Evolutionary conservation across 805 yeast genomes (phyloP).

Genomic region (Helenozyma baotianmanensis): DNA sequence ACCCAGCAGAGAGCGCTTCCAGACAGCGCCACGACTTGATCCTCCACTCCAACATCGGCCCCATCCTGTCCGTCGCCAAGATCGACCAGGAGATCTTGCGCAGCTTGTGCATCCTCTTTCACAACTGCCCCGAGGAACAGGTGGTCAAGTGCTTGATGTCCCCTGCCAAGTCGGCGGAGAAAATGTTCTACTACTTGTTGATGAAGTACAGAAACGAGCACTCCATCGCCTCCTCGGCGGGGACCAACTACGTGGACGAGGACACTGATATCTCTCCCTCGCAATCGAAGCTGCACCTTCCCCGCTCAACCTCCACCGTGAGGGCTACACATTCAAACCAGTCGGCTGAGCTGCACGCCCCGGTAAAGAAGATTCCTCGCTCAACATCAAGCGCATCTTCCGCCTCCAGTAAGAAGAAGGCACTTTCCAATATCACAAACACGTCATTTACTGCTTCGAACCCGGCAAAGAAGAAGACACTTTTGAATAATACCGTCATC

Average conservation of each 20-base stretch:
- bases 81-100: conserved; percentile 72
- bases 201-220: conserved; percentile 65
- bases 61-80: conserved; percentile 39
- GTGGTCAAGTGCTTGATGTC: conserved; percentile 52
- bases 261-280: conserved; percentile 20
- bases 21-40: conserved; percentile 14
- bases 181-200: conserved; percentile 72
- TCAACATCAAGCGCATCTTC: conserved; percentile 21
- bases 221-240: conserved; percentile 34
- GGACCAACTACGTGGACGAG: conserved; percentile 23
- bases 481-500: conserved; percentile 21
- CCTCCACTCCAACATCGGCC: conserved; percentile 22
- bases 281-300: conserved; percentile 27
- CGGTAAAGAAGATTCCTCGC: conserved; percentile 18
- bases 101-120: conserved; percentile 76
- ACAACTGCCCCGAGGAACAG: conserved; percentile 57
- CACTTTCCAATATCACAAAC: conserved; percentile 31
- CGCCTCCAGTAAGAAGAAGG: conserved; percentile 19
- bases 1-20: conserved; percentile 4
- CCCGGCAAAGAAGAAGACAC: conserved; percentile 31
- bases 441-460: conserved; percentile 35
- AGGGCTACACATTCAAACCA: no score
- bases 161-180: conserved; percentile 64
- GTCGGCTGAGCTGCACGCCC: background rate
- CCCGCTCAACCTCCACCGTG: conserved; percentile 30